phyloP scores from a whole-genome alignment of 140 eudicot genomes.

The Senecio squalidus region DNA sequence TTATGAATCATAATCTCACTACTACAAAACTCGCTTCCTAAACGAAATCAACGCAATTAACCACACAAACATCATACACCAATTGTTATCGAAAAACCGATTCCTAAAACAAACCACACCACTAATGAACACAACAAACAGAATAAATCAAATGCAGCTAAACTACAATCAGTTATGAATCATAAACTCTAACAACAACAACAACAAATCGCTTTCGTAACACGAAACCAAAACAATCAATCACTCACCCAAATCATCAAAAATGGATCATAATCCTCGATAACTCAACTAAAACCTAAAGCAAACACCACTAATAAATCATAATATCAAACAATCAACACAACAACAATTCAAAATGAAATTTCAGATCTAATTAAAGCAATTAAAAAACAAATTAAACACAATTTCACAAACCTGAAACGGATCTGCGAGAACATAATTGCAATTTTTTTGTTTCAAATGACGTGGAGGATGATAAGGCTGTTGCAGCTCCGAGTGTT shows the following conservation, averaged over 20 bases:
- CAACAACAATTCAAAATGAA: too few relatives aligned
- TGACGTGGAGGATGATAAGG: constrained; percentile 41
- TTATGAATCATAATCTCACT: not conserved
- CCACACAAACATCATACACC: not conserved
- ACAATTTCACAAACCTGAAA: constrained; percentile 35
- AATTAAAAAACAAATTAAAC: not conserved
- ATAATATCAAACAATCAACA: too few relatives aligned
- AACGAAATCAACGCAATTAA: too few relatives aligned
- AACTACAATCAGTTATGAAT: not conserved
- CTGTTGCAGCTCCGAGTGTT: constrained; percentile 50
- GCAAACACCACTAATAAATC: too few relatives aligned
- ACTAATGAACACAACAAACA: not conserved
- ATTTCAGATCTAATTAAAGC: too few relatives aligned
- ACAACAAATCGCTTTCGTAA: too few relatives aligned
- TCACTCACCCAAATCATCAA: too few relatives aligned
- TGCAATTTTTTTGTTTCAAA: constrained; percentile 36
- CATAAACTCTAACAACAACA: too few relatives aligned
- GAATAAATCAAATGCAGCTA: not conserved
- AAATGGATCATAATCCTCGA: too few relatives aligned
- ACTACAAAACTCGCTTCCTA: too few relatives aligned
- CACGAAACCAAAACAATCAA: too few relatives aligned
- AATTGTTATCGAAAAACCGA: not conserved
- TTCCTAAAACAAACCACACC: not conserved
- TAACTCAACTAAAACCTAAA: too few relatives aligned
- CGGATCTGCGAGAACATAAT: constrained; percentile 27